Percentiles rank a stretch among this genome's conserved stretches.
phyloP scores from a whole-genome alignment of 306 rosid genomes.

The cucumber (Cucumis sativus) region Cucumber_9930_V3 NC_026660.2:22302001-22302500 shows the following conservation, averaged over 20 bases:
- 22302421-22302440: conserved; percentile 82
- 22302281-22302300: background rate
- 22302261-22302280: background rate
- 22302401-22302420: conserved; percentile 92
- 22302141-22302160: no score
- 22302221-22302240: background rate
- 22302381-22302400: conserved; percentile 73
- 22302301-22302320: conserved; percentile 3
- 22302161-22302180: no score
- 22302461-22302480: conserved; percentile 73
- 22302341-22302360: conserved; percentile 24
- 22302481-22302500: conserved; percentile 75
- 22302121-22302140: background rate
- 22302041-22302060: background rate
- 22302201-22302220: no score
- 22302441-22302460: conserved; percentile 64
- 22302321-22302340: background rate
- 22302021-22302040: background rate
- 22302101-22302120: background rate
- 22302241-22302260: background rate
- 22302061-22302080: background rate
- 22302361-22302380: conserved; percentile 85
- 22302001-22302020: conserved; percentile 31
- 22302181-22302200: no score
- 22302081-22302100: background rate